Base-by-base conservation (phyloP, 2,329 filamentous ascomycete genomes). In the Alternaria incomplexa region DNA sequence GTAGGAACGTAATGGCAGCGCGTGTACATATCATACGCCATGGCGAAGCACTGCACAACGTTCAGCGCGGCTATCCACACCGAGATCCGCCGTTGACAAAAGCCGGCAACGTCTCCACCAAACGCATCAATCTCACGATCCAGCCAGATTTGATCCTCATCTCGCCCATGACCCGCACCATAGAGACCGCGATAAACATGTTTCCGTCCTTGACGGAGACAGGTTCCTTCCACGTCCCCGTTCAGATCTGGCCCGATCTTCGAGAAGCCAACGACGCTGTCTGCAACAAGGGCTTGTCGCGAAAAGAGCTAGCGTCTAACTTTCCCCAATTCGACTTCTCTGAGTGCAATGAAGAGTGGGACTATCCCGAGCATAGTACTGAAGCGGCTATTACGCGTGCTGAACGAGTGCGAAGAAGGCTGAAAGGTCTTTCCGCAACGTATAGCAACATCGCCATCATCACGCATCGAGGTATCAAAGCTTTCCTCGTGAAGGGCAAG, bases 111-210 rank as follows among this genome's bases (percentile, higher is more conserved):
- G 28, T 46, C 15, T 57, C 58, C 8, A 69, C 68, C 9, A 64
- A 64, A 47, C 40, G 48, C 12, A 65, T 68, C 25, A 56, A 56
- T 9, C 51, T 68, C 8, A 8, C 61, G 4, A 8, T 48, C 0
- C 40, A 7, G 7, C 70, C 71, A 22, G 65, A 73, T 25, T 43
- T 74, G 4, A 63, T 74, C 53, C 47, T 74, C 48, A 66, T 74
- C 26, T 74, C 71, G 6, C 69, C 70, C 26, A 71, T 73, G 65
- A 73, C 65, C 11, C 65, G 71, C n/a, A 70, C 70, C 5, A 63
- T 74, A 13, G 63, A 74, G 45, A 73, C 71, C 2, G 71, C 70
- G 1, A 48, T 72, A 5, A 71, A 70, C 36, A 57, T 71, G 5
- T 70, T 73, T 23, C 66, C 68, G 0, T 61, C 26, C 12, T 57